These are phyloP conservation scores for Chytriomyces confervae DNA, from an alignment of 192 early-diverging fungal species.

Conservation along the genomic window DNA sequence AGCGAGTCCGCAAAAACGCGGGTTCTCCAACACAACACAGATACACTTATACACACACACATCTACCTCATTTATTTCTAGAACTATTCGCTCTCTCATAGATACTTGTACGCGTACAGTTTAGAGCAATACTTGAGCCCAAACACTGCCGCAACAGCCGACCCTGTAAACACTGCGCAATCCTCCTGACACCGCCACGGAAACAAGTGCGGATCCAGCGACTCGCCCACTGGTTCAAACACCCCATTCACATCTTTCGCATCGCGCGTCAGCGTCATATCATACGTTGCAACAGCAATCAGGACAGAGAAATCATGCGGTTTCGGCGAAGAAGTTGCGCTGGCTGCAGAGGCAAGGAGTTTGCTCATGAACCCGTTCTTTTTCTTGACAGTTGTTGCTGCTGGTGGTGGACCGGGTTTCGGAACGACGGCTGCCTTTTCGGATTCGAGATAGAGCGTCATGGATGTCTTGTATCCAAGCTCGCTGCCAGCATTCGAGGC, in stretches of 20 bases:
- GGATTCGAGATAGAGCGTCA: not conserved
- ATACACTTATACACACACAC: no score
- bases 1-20: no score
- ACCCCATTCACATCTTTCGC: not conserved
- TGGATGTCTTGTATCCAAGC: not conserved
- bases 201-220: not conserved
- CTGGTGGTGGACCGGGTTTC: not conserved
- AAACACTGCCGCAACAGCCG: not conserved
- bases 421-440: not conserved
- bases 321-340: not conserved
- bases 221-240: not conserved
- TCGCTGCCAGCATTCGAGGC: not conserved
- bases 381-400: not conserved
- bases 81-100: no score
- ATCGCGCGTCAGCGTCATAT: not conserved
- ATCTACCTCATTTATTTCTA: no score
- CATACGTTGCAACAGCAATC: not conserved
- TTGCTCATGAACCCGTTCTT: not conserved
- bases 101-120: no score
- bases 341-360: not conserved
- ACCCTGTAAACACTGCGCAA: not conserved
- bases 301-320: not conserved
- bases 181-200: not conserved
- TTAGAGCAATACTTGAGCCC: conserved; percentile 11
- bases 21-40: no score